Evolutionary conservation across 169 alveolate genomes (phyloP), one percentile per base, ranked within the genome.

Genomic region (Amoebophrya sp.): DNA sequence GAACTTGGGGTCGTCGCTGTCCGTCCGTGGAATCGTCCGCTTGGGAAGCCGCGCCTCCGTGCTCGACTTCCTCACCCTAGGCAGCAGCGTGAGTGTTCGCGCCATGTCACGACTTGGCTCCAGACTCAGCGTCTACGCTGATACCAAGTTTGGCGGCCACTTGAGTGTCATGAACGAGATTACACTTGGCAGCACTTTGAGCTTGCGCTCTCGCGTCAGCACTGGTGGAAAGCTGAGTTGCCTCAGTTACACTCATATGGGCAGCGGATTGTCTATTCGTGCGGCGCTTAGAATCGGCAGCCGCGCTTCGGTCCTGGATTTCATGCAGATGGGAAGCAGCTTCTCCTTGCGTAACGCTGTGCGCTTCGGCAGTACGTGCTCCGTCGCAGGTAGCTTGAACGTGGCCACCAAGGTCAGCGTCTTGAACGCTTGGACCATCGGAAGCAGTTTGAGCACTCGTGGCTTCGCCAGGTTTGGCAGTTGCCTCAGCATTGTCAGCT

Each of bases 251-350:
- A 38, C 33, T 0, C 77, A 89, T 33, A 0, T 34, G 3, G 91
- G 91, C 33, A 39, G 76, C 39, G 0, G 77, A 0, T 41, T 89
- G 33, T 89, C 91, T 24, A 54, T 89, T 23, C 47, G 91, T 24
- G n/a, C 55, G 36, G 26, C 41, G 40, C 77, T 76, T 0, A 18
- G 91, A 14, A 12, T 89, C 29, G 41, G 76, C 10, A 40, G 55
- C 65, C 39, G n/a, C 36, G 53, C 26, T 54, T 89, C 91, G 26
- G 65, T 38, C 41, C 36, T 89, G 12, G 91, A 89, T 76, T 89
- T 1, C 65, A 34, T 39, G 36, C 39, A 36, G 6, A 33, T 89
- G 40, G 91, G 91, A 40, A 38, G 65, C 36, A 26, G 77, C 40
- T 0, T 89, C 33, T 89, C 91, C 29, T 0, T 89, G 14, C 91